A percentile compares a stretch with the other conserved stretches of the same genome.
Evolutionary conservation across 2,329 filamentous ascomycete species (phyloP).

Genomic region (Monilinia fructigena): DNA sequence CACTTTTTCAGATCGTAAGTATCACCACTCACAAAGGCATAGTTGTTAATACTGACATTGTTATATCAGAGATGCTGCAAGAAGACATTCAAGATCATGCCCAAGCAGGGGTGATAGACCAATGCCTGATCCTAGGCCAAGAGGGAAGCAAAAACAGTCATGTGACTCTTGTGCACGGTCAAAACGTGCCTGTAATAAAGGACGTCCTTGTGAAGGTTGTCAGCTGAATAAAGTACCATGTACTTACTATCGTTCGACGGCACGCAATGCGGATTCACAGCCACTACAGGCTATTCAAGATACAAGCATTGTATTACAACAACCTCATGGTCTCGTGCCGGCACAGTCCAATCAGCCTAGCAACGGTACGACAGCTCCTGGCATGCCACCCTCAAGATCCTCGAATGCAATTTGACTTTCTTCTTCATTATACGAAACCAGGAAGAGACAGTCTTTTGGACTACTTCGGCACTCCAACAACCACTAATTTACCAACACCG

Average conservation of each 20-base stretch:
- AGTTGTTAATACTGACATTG: neutral
- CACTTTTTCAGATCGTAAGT: conserved; percentile 17
- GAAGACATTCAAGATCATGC: conserved; percentile 22
- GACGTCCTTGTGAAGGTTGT: conserved; percentile 15
- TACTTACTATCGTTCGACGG: conserved; percentile 16
- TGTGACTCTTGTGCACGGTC: conserved; percentile 22
- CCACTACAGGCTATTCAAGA: neutral
- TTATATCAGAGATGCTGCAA: conserved; percentile 18
- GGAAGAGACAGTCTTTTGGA: neutral
- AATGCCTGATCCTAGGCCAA: conserved; percentile 14
- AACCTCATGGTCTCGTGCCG: neutral
- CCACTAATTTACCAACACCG: neutral
- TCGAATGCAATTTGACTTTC: conserved; percentile 14
- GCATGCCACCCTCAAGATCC: conserved; percentile 3
- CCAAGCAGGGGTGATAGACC: conserved; percentile 9
- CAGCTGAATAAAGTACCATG: neutral
- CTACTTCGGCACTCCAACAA: neutral
- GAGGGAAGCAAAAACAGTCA: conserved; percentile 21
- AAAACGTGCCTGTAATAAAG: conserved; percentile 19
- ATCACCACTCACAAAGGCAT: neutral
- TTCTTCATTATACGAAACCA: conserved; percentile 40
- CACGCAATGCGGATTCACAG: neutral
- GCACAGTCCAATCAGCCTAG: neutral
- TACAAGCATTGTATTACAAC: no score
- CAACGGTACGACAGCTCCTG: neutral